Evolutionary conservation across 352 stramenopile genomes (phyloP).

Genomic region (Globisporangium abappressorium): DNA sequence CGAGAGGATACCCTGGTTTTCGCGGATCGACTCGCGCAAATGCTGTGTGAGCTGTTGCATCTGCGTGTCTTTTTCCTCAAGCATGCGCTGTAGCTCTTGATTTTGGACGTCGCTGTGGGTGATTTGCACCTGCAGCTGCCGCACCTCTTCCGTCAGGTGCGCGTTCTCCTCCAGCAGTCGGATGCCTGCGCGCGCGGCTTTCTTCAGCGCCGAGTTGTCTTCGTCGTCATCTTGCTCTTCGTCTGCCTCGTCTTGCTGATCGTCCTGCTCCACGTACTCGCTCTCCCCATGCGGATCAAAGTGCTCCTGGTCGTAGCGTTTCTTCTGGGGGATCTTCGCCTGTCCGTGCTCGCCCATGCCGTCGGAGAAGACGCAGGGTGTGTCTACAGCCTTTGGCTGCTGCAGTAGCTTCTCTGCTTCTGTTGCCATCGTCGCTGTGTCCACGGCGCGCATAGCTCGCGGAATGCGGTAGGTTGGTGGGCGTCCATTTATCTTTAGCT

Average conservation of each 20-base stretch:
- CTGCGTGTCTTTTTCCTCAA: constrained; percentile 40
- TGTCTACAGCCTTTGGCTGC: not conserved
- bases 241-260: not conserved
- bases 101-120: constrained; percentile 35
- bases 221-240: constrained; percentile 13
- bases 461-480: not conserved
- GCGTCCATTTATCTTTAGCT: not conserved
- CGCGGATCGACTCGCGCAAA: constrained; percentile 50
- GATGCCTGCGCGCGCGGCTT: constrained; percentile 63
- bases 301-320: not conserved
- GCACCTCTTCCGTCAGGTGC: constrained; percentile 58
- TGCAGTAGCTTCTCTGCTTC: not conserved
- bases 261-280: not conserved
- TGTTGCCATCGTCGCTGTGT: not conserved
- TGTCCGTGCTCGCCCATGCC: not conserved
- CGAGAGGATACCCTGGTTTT: constrained; percentile 47
- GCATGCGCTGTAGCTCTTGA: constrained; percentile 27
- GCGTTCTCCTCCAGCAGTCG: constrained; percentile 68
- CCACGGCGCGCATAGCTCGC: not conserved
- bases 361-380: not conserved
- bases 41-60: constrained; percentile 39
- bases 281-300: not conserved
- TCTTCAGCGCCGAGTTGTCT: constrained; percentile 45
- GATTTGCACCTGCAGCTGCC: constrained; percentile 43
- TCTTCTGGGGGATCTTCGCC: not conserved